Evolutionary conservation across 768 basidiomycete genomes (phyloP), one percentile per base, ranked within the genome.

Genomic region (Phaeotremella skinneri): DNA sequence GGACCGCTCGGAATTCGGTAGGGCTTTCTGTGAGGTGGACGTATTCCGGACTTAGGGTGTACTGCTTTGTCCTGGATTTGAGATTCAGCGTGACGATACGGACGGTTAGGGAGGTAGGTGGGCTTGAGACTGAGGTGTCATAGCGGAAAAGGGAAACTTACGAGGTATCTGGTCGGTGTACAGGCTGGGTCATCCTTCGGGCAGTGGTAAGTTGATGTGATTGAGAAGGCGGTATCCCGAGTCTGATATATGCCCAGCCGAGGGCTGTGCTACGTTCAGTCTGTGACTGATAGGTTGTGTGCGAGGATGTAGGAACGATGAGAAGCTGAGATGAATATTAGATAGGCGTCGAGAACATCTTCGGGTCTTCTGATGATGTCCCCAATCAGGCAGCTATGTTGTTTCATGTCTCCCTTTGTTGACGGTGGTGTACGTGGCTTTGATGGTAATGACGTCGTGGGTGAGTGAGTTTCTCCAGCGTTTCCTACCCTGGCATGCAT

Each of bases 1-100:
- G 50, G 14, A 63, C 58, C 4, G 39, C 27, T 34, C 45, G 26
- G 39, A 60, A 47, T 27, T 59, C 49, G n/a, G n/a, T n/a, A 7
- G 62, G 59, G 20, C 49, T 23, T 25, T 23, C 50, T 1, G 56
- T 59, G 20, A 63, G 50, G 47, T 67, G 59, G 6, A 27, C 37
- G 42, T 51, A 66, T n/a, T 51, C 50, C 31, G 34, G 43, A 14
- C 61, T 62, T 7, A 66, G 55, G 25, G 30, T 39, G 37, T 56
- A 66, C 4, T 61, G 54, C 29, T 52, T 43, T 0, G 56, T 50
- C 1, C 56, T 39, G 17, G 54, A 39, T 11, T 56, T 64, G 11
- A 31, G n/a, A 25, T 4, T 49, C 25, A 49, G 16, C 16, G 25
- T 21, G 21, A 9, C n/a, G 45, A 47, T 47, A 16, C 17, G 45